Base-by-base conservation (phyloP, 2,329 filamentous ascomycete species). In the Setomelanomma holmii region DNA sequence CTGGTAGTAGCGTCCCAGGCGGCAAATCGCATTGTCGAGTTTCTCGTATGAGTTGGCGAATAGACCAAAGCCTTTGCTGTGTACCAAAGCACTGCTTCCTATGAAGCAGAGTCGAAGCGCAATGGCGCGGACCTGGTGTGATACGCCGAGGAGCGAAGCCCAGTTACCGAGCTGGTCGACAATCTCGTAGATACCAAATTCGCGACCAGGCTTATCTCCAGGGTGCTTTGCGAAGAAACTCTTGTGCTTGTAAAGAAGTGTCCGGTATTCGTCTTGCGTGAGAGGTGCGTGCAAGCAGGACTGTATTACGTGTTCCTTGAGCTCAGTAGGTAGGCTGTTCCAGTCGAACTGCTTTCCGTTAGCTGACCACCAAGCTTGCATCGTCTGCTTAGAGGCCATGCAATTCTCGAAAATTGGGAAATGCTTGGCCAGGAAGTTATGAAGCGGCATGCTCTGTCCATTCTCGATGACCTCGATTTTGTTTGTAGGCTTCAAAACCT, bases 301-400 rank as follows among this genome's bases (percentile, higher is more conserved):
- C 4, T 56, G 43, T 1, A 72, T 27, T 21, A 71, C 45, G 11
- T 55, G 40, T 23, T 66, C 62, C 30, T 72, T 72, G 0, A 72
- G 24, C 20, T 73, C 69, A 0, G 56, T 67, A 0, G 70, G 61
- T 1, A 72, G 44, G 1, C 7, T 38, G 0, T 16, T 33, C 69
- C 67, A 73, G 10, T 67, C 55, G 58, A 71, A 70, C 1, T 4
- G 27, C n/a, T 58, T 58, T 3, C 61, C 58, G n/a, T 70, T 73
- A 1, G 16, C 23, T 3, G 27, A 27, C 67, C 64, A 69, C 64
- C 63, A 70, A 11, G 30, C 22, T n/a, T 42, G 56, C 36, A 66
- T 40, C 7, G 47, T 42, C 0, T 53, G 33, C 3, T 40, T 14
- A 1, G 20, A n/a, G 0, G 60, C 40, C 0, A 41, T 33, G 27